A percentile compares a stretch with the other conserved stretches of the same genome.
phyloP scores from a whole-genome alignment of 2,329 filamentous ascomycete species.

The Monosporascus sp. region DNA sequence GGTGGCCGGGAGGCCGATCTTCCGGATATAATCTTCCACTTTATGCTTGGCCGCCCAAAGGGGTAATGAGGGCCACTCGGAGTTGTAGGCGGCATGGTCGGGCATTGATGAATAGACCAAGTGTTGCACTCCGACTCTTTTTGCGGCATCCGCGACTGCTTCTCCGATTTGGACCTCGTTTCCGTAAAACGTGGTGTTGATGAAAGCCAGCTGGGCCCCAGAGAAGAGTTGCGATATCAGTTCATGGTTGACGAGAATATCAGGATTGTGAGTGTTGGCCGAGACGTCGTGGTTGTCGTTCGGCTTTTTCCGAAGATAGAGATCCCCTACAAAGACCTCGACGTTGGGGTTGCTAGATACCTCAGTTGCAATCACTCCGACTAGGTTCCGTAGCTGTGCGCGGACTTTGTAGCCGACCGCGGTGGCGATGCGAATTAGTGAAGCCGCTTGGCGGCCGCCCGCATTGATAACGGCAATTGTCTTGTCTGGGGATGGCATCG shows the following conservation, averaged over 20 bases:
- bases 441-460: conserved; percentile 91
- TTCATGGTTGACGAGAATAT: conserved; percentile 64
- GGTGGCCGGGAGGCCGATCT: conserved; percentile 77
- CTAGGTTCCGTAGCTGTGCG: conserved; percentile 82
- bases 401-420: conserved; percentile 91
- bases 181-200: conserved; percentile 97
- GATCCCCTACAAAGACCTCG: conserved; percentile 58
- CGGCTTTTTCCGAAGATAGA: conserved; percentile 52
- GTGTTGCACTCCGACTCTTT: conserved; percentile 77
- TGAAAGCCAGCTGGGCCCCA: conserved; percentile 84
- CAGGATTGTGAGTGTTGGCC: conserved; percentile 57
- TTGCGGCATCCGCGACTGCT: conserved; percentile 83
- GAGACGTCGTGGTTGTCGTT: conserved; percentile 61
- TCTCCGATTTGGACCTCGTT: conserved; percentile 89
- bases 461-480: conserved; percentile 94
- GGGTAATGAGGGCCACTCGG: conserved; percentile 75
- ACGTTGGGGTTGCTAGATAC: conserved; percentile 76
- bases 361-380: conserved; percentile 84
- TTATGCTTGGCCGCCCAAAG: conserved; percentile 91
- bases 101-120: conserved; percentile 98
- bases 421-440: conserved; percentile 87
- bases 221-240: conserved; percentile 76
- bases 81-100: conserved; percentile 77
- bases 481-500: conserved; percentile 60
- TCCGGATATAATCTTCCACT: conserved; percentile 84